Conservation (phyloP, 805 yeast genomes). For the Blastobotrys terrestris region DNA sequence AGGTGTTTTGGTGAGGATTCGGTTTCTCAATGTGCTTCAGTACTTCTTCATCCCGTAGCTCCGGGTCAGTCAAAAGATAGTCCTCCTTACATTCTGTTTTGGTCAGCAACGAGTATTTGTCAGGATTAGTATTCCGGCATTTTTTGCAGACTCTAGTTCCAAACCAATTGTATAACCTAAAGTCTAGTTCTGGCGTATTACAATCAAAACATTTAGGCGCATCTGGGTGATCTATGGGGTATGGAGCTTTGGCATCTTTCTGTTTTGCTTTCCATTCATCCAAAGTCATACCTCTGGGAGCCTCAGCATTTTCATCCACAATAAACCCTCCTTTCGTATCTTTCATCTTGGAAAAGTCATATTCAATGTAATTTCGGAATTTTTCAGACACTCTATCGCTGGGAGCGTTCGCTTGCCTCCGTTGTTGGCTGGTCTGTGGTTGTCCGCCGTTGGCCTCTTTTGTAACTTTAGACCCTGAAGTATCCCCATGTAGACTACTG, state of each 20-base stretch:
- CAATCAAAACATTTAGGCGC: slow-evolving; percentile 88
- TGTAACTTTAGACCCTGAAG: not conserved
- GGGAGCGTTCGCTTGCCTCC: not conserved
- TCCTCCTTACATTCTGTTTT: slow-evolving; percentile 95
- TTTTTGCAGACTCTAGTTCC: slow-evolving; percentile 68
- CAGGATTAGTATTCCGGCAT: slow-evolving; percentile 70
- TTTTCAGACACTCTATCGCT: slow-evolving; percentile 18
- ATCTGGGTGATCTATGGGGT: slow-evolving; percentile 45
- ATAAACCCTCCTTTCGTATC: slow-evolving; percentile 86
- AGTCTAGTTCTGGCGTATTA: slow-evolving; percentile 72
- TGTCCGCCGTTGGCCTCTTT: slow-evolving; percentile 1
- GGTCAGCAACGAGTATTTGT: slow-evolving; percentile 83
- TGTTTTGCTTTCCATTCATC: slow-evolving; percentile 56
- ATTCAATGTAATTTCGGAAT: slow-evolving; percentile 35
- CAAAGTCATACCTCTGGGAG: slow-evolving; percentile 31
- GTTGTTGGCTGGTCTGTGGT: slow-evolving; percentile 1
- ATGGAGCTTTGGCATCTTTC: slow-evolving; percentile 21
- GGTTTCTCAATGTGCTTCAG: slow-evolving; percentile 80
- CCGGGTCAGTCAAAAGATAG: slow-evolving; percentile 90
- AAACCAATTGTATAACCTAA: slow-evolving; percentile 62
- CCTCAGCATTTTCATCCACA: slow-evolving; percentile 33
- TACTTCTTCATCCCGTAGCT: slow-evolving; percentile 61
- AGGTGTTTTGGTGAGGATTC: slow-evolving; percentile 87
- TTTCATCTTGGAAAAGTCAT: slow-evolving; percentile 76
- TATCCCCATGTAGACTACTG: slow-evolving; percentile 5